Percentiles rank a stretch among this genome's conserved stretches.
Evolutionary conservation across 1,139 yeast genomes (phyloP).

Genomic region (Geotrichum reessii): DNA sequence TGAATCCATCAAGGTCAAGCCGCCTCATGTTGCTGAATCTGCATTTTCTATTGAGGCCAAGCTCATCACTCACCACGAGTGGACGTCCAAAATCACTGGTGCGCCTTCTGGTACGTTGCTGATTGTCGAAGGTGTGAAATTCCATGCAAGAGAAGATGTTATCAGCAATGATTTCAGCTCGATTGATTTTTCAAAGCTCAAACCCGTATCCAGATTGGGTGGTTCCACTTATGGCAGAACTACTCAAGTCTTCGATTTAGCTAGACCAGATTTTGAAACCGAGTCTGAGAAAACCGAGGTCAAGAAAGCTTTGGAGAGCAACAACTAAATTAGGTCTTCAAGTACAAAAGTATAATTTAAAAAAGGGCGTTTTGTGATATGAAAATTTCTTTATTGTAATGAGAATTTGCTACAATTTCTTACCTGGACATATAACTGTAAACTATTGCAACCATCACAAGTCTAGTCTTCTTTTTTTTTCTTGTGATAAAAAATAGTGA

Average conservation of each 20-base stretch:
- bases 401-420: neutral
- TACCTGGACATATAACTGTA: too few species aligned
- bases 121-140: slow-evolving; percentile 51
- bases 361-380: too few species aligned
- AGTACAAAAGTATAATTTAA: neutral
- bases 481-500: too few species aligned
- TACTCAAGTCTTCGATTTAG: slow-evolving; percentile 41
- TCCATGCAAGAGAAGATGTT: slow-evolving; percentile 54
- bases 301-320: slow-evolving; percentile 7
- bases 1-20: slow-evolving; percentile 43
- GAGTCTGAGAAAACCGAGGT: slow-evolving; percentile 21
- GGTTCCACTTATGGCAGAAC: slow-evolving; percentile 49
- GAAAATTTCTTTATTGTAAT: too few species aligned
- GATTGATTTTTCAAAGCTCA: slow-evolving; percentile 46
- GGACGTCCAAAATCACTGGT: slow-evolving; percentile 42
- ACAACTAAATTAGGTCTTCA: neutral
- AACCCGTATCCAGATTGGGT: slow-evolving; percentile 54
- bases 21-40: slow-evolving; percentile 56
- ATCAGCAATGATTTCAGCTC: slow-evolving; percentile 40
- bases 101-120: slow-evolving; percentile 41
- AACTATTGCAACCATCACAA: too few species aligned
- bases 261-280: slow-evolving; percentile 40
- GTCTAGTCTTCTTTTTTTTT: too few species aligned
- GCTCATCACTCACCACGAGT: slow-evolving; percentile 43
- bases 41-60: slow-evolving; percentile 57